Conservation (phyloP, 345 rosid genomes). For the Citrus cavaleriei region DNA sequence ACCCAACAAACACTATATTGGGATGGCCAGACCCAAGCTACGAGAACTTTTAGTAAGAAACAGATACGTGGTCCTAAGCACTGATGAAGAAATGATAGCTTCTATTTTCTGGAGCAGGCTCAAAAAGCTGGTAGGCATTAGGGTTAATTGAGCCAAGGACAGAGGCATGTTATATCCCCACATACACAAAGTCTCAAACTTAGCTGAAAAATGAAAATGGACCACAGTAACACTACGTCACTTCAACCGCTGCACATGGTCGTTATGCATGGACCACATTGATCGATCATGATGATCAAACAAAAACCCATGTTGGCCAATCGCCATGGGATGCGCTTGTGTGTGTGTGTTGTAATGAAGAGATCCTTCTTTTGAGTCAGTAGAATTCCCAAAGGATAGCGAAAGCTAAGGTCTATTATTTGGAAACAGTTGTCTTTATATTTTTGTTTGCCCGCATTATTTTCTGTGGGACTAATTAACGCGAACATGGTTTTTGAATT, state of each 20-base stretch:
- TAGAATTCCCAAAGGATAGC: neutral
- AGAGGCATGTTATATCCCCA: neutral
- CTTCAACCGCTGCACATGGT: neutral
- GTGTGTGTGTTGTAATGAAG: neutral
- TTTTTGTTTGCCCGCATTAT: neutral
- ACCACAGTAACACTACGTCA: neutral
- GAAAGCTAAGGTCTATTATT: conserved; percentile 9
- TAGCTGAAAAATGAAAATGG: neutral
- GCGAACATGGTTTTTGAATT: neutral
- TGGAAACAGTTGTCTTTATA: conserved; percentile 4
- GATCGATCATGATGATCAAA: neutral
- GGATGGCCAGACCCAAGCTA: neutral
- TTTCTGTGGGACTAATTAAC: neutral
- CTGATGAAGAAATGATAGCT: neutral
- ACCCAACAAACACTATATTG: neutral
- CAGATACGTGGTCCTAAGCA: neutral
- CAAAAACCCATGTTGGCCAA: neutral
- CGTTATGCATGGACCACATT: neutral
- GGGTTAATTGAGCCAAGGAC: neutral
- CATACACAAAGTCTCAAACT: neutral
- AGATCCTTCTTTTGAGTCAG: neutral
- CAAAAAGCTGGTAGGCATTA: neutral
- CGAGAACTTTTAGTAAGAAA: neutral
- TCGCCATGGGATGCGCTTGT: neutral
- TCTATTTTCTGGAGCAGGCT: neutral